Evolutionary conservation across 2,329 filamentous ascomycete genomes (phyloP), one percentile per base, ranked within the genome.

Genomic region (Fusarium sp.): DNA sequence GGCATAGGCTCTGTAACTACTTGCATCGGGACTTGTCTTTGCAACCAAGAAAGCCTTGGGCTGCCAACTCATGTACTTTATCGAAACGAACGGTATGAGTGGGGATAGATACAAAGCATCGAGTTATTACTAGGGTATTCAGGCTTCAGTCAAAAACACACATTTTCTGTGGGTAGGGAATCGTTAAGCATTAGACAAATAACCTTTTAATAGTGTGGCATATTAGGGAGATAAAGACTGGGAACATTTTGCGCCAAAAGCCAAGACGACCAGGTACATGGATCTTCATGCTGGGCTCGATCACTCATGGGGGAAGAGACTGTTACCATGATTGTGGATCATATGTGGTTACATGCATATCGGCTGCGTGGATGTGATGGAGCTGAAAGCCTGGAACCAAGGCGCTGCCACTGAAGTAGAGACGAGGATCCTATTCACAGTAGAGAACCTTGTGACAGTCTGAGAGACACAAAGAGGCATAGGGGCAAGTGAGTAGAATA

Each of bases 71-170:
- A 64, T 1, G 13, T 67, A 8, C 10, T 67, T 67, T 1, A 9
- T 61, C n/a, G 52, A 58, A n/a, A 46, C 52, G 3, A 4, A 35
- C 4, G 9, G 6, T 3, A 6, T 32, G 1, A 21, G 11, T 13
- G 9, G 11, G 1, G 39, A 21, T 9, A 38, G 47, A n/a, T 68
- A 68, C 9, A 47, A 50, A 31, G 65, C 65, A 2, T 38, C 68
- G 2, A 68, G 65, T 7, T 68, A 68, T 35, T 68, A 62, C 32
- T 68, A 65, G 65, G 65, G 65, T 0, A 43, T 23, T 1, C 31
- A 48, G 0, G 33, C 53, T 6, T 50, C 19, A 19, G 4, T 19
- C n/a, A 19, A 19, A 19, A 19, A 19, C 4, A 19, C 3, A 19
- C 3, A 19, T 19, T 19, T 19, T 19, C 4, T 19, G 19, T 19